Conservation (phyloP, 1,284 basidiomycete species). For the Uromyces viciae-fabae region DNA sequence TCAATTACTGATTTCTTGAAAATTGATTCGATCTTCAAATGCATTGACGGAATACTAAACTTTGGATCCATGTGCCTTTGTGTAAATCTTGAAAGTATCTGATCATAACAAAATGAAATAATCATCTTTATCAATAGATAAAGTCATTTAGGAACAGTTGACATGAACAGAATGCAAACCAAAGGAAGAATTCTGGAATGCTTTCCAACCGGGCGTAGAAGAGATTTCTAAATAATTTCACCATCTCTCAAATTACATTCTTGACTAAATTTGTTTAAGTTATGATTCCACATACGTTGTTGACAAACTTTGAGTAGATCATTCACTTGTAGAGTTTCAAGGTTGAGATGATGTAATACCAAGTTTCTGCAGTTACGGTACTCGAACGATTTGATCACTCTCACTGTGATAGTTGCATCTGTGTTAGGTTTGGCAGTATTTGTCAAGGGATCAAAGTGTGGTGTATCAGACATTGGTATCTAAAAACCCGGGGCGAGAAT, state of each 20-base stretch:
- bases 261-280: neutral
- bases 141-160: neutral
- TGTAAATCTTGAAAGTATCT: constrained; percentile 44
- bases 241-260: too few species aligned
- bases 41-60: neutral
- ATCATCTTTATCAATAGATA: neutral
- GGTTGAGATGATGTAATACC: constrained; percentile 31
- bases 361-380: constrained; percentile 32
- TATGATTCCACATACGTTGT: neutral
- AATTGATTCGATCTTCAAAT: neutral
- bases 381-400: constrained; percentile 42
- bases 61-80: constrained; percentile 40
- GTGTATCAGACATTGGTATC: neutral
- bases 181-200: constrained; percentile 24
- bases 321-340: neutral
- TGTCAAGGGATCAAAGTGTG: constrained; percentile 9
- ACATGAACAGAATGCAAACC: constrained; percentile 9
- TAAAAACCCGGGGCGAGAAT: too few species aligned
- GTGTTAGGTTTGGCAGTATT: constrained; percentile 11
- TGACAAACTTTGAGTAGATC: constrained; percentile 14
- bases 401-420: constrained; percentile 28
- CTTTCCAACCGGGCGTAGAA: constrained; percentile 32
- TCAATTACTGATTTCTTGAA: neutral
- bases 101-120: too few species aligned
- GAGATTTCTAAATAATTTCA: constrained; percentile 15